Base-by-base conservation (phyloP, 768 basidiomycete species). In the Panaeolus cyanescens region DNA sequence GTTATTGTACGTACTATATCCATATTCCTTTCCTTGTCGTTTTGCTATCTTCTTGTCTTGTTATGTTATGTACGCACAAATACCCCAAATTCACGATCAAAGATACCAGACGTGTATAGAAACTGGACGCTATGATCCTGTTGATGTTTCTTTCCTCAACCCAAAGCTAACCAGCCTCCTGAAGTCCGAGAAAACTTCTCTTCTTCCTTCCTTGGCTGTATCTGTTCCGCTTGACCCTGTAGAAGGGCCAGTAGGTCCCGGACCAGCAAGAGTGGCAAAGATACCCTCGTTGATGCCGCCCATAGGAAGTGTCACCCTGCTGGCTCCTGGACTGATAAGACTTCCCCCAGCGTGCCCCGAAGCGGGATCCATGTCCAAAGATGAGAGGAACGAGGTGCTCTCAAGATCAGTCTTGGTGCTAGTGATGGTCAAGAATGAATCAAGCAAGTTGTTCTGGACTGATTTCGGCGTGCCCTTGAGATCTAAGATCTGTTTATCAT, bases 281-380 rank as follows among this genome's bases (percentile, higher is more conserved):
- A 88, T 78, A n/a, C 84, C 78, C 37, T 91, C 90, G 8, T 79
- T 76, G 10, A 71, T 67, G 53, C 70, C 71, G 6, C 76, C 75
- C 28, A 78, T 69, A 0, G 84, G 84, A 6, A 91, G 77, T 4
- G 84, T 79, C 9, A 88, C 81, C 22, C 85, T 81, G 65, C 88
- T 90, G 1, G 82, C 82, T 13, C 83, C 83, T 0, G 92, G 91
- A 65, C 89, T 91, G 5, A 86, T 77, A 17, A 89, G 75, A 40
- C 79, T 85, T n/a, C 81, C 75, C 54, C 75, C 80, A 4, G 80
- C 72, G 62, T 80, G 77, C 12, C 79, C 75, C 19, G 77, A 72
- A 0, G 85, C 77, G 1, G 95, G 95, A 65, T 99, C 96, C 97
- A 99, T 99, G 74, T 99, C 97, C 32, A 99, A 83, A 0, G 89